These are phyloP conservation scores for Allium cepa DNA, from an alignment of 106 monocot species.

Conservation along the genomic window DNA sequence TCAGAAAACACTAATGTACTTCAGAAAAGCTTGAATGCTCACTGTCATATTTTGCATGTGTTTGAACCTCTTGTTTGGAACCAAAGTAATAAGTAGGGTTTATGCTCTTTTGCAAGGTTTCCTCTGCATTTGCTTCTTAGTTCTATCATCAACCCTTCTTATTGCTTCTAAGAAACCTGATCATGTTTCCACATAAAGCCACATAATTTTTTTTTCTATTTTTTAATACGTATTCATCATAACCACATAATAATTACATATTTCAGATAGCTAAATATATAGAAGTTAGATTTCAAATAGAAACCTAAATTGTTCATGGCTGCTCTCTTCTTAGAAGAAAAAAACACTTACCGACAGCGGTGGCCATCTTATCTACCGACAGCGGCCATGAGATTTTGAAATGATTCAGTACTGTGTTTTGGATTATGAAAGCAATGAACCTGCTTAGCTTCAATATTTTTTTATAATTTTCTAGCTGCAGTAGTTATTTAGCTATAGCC, in stretches of 20 bases:
- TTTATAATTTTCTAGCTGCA: no score
- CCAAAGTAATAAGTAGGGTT: conserved; percentile 65
- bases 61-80: no score
- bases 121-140: conserved; percentile 89
- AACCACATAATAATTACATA: no score
- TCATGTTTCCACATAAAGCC: not conserved
- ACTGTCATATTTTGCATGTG: conserved; percentile 99
- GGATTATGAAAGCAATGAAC: no score
- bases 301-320: conserved; percentile 48
- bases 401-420: no score
- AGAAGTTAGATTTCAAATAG: not conserved
- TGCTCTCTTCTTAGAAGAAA: conserved; percentile 28
- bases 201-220: not conserved
- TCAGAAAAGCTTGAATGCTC: conserved; percentile 18
- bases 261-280: no score
- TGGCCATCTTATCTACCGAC: conserved; percentile 4
- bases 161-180: no score
- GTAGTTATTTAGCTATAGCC: no score
- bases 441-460: no score
- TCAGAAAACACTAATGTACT: not conserved
- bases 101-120: conserved; percentile 77
- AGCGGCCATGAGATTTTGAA: conserved; percentile 7
- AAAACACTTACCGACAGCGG: conserved; percentile 18
- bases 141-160: conserved; percentile 72
- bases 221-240: no score